Evolutionary conservation across 2,329 filamentous ascomycete genomes (phyloP).

Genomic region (Arthrobotrys sinensis): DNA sequence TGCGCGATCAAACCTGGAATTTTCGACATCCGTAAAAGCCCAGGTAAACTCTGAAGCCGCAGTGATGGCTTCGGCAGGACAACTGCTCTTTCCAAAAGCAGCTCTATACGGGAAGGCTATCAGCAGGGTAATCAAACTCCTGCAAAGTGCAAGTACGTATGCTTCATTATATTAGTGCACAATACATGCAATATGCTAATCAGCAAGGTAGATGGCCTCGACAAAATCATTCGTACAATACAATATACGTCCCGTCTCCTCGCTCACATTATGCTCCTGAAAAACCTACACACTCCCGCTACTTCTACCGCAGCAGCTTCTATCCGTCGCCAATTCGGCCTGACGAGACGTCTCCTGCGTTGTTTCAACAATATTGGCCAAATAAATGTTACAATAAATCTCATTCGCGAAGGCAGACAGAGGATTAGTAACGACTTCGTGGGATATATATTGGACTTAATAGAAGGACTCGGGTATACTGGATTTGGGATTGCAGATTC

Average conservation of each 20-base stretch:
- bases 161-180: not conserved
- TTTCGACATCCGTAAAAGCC: not conserved
- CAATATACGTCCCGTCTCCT: conserved; percentile 51
- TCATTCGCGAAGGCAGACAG: conserved; percentile 31
- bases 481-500: conserved; percentile 56
- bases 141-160: conserved; percentile 54
- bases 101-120: conserved; percentile 31
- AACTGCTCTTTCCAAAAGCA: conserved; percentile 20
- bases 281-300: conserved; percentile 33
- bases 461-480: conserved; percentile 53
- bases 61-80: not conserved
- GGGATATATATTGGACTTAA: conserved; percentile 43
- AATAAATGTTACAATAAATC: conserved; percentile 35
- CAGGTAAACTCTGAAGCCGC: not conserved
- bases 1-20: not conserved
- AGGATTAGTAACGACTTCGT: conserved; percentile 26
- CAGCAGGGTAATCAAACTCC: conserved; percentile 32
- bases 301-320: conserved; percentile 41
- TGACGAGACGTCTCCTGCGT: conserved; percentile 47
- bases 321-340: conserved; percentile 57
- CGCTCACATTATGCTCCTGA: conserved; percentile 53
- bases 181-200: not conserved
- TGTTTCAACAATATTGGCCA: conserved; percentile 60
- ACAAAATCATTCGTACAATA: conserved; percentile 58
- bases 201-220: conserved; percentile 36